A percentile compares a stretch with the other conserved stretches of the same genome.
phyloP scores from a whole-genome alignment of 306 rosid genomes.

The Cicer cuneatum region DNA sequence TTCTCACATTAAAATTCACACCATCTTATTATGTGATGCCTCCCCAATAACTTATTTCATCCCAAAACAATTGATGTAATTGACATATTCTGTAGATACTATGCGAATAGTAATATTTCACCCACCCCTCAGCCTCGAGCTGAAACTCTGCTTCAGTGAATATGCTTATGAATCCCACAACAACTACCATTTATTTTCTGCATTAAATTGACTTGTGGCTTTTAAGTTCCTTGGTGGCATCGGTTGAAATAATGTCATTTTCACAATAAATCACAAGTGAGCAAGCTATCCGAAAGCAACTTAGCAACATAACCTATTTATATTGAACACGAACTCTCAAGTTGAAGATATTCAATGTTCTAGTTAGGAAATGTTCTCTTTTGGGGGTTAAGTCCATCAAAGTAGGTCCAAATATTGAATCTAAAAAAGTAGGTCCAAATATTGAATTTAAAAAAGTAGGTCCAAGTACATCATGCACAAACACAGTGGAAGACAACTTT shows the following conservation, averaged over 20 bases:
- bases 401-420: background rate
- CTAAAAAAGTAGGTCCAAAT: background rate
- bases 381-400: background rate
- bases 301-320: slow-evolving; percentile 15
- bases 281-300: background rate
- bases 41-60: no score
- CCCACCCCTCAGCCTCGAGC: slow-evolving; percentile 1
- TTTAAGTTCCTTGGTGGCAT: background rate
- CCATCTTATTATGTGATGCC: no score
- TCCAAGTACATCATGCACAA: background rate
- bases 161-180: slow-evolving; percentile 5
- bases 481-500: background rate
- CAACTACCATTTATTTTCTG: slow-evolving; percentile 2
- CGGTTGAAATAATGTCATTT: slow-evolving; percentile 15
- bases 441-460: slow-evolving; percentile 1
- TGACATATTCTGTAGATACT: no score
- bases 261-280: background rate
- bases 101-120: background rate
- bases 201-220: slow-evolving; percentile 30
- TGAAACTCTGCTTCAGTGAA: background rate
- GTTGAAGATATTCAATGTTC: slow-evolving; percentile 14
- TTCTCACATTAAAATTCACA: background rate
- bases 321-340: slow-evolving; percentile 6
- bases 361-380: background rate
- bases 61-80: no score